These are phyloP conservation scores for Candida broadrunensis DNA, from an alignment of 805 yeast species.

Conservation along the genomic window DNA sequence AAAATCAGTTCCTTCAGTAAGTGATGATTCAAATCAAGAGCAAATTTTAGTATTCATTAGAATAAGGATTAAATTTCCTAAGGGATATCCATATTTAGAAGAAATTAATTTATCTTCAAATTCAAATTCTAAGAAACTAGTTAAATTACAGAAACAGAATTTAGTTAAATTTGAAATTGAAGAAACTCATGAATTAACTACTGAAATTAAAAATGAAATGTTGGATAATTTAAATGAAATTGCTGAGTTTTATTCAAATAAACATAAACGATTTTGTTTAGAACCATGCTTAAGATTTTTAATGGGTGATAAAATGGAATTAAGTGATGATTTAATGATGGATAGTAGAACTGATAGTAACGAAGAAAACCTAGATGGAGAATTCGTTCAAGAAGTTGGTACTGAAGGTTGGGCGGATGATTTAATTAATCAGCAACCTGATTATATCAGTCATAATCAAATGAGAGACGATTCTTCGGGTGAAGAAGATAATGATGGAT, in stretches of 20 bases:
- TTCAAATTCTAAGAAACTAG: slow-evolving; percentile 11
- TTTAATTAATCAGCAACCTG: slow-evolving; percentile 34
- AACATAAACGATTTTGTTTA: slow-evolving; percentile 61
- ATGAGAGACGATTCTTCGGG: slow-evolving; percentile 31
- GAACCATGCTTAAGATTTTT: slow-evolving; percentile 76
- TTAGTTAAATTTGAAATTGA: slow-evolving; percentile 58
- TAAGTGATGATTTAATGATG: slow-evolving; percentile 31
- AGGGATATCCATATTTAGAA: slow-evolving; percentile 61
- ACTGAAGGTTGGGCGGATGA: slow-evolving; percentile 44
- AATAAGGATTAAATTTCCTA: slow-evolving; percentile 67
- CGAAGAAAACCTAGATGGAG: slow-evolving; percentile 21
- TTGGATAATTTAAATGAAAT: slow-evolving; percentile 51
- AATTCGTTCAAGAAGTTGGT: slow-evolving; percentile 31
- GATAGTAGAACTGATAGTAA: slow-evolving; percentile 15
- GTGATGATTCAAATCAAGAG: slow-evolving; percentile 22
- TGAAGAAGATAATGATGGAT: slow-evolving; percentile 27
- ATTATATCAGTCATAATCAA: slow-evolving; percentile 11
- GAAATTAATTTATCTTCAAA: slow-evolving; percentile 29
- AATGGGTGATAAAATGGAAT: slow-evolving; percentile 71
- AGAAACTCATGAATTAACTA: slow-evolving; percentile 67
- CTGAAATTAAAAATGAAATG: slow-evolving; percentile 50
- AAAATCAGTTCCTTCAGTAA: neutral
- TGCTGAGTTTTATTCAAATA: slow-evolving; percentile 51
- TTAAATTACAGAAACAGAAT: slow-evolving; percentile 17
- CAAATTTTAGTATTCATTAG: slow-evolving; percentile 59